phyloP scores from a whole-genome alignment of 805 yeast species.

The Kurtzmaniella cleridarum region DNA sequence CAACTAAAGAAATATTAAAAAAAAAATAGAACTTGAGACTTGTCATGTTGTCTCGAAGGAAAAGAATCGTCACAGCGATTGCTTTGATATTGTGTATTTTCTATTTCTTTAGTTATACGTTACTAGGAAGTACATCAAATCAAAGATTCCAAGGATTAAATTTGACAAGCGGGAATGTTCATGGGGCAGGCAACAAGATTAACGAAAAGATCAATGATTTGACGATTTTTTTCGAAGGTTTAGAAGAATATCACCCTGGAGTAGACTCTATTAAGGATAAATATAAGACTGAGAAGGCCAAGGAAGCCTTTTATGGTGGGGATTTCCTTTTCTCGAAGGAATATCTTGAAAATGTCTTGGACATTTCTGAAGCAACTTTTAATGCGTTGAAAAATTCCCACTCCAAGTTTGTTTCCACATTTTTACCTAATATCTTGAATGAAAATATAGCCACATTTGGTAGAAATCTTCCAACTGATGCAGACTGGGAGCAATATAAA shows the following conservation, averaged over 20 bases:
- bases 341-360: slow-evolving; percentile 40
- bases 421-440: slow-evolving; percentile 19
- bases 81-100: too few relatives aligned
- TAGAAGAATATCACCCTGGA: slow-evolving; percentile 30
- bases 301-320: slow-evolving; percentile 34
- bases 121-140: too few relatives aligned
- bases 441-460: slow-evolving; percentile 32
- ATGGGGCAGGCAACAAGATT: not conserved
- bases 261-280: slow-evolving; percentile 35
- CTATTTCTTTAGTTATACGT: too few relatives aligned
- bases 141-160: too few relatives aligned
- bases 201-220: slow-evolving; percentile 12
- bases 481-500: slow-evolving; percentile 33
- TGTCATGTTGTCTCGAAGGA: too few relatives aligned
- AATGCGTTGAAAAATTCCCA: slow-evolving; percentile 35
- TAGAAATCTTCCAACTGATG: slow-evolving; percentile 22
- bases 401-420: slow-evolving; percentile 24
- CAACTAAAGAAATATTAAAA: too few relatives aligned
- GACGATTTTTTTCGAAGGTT: slow-evolving; percentile 25
- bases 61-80: too few relatives aligned
- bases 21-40: too few relatives aligned
- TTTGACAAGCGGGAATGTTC: too few relatives aligned
- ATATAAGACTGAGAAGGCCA: slow-evolving; percentile 40
- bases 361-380: slow-evolving; percentile 29
- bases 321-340: slow-evolving; percentile 41